Evolutionary conservation across 129 eudicot species (phyloP), one percentile per base, ranked within the genome.

Genomic region (Saussurea involucrata): DNA sequence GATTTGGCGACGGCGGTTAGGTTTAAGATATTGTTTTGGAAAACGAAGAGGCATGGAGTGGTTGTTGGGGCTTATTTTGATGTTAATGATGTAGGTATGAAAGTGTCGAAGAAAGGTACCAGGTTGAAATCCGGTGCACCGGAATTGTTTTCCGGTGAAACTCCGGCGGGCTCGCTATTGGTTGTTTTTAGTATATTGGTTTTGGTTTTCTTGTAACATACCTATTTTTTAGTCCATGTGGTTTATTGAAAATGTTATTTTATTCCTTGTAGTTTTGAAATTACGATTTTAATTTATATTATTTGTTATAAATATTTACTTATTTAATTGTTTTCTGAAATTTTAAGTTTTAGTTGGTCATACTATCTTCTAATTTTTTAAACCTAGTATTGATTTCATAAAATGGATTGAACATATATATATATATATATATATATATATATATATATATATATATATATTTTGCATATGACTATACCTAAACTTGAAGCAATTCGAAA

Each of bases 91-190:
- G 15, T 22, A 6, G 97, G 97, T 6, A 64, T 75, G 81, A 86
- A 87, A 76, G 87, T 72, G 49, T 66, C 69, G 22, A 84, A 80
- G 77, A 90, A 90, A 60, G 93, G 90, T 27, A 75, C 89, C 3
- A 72, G 83, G 73, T 86, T 92, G 79, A 90, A 72, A 63, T 92
- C 97, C 25, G 88, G 88, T 55, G 81, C 81, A 0, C 81, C 89
- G 33, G 85, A 68, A 68, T 1, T 73, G 58, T 40, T 68, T 58
- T 68, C 76, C 67, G 67, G 80, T 69, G 1, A 3, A n/a, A 6
- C 27, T 46, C 61, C 57, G 57, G 68, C 36, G 3, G 11, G 22
- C 15, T 37, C 13, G 63, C 11, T 29, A 25, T 40, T 75, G 76
- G 80, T 81, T 40, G 66, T 28, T 40, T 74, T 68, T 68, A 36